Percentiles rank a stretch among this genome's conserved stretches.
These are phyloP conservation scores for Hypoxylon sp. DNA, from an alignment of 2,329 filamentous ascomycete genomes.

Conservation along the genomic window DNA sequence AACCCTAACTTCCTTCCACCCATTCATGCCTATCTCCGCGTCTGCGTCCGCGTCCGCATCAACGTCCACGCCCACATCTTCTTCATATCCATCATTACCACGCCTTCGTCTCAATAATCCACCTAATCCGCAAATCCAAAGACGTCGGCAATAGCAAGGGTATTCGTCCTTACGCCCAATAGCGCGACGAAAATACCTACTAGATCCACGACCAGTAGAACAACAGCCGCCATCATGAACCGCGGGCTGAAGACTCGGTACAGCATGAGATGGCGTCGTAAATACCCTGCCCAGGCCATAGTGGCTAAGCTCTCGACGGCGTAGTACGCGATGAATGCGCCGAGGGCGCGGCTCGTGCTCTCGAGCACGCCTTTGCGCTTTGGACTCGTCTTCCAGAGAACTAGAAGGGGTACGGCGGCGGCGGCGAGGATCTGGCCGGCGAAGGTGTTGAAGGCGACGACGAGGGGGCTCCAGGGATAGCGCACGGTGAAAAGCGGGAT, in stretches of 20 bases:
- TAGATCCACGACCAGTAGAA: constrained; percentile 83
- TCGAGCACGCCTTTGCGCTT: constrained; percentile 79
- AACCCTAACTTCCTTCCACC: constrained; percentile 1
- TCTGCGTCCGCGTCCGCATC: not conserved
- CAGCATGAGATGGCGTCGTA: constrained; percentile 94
- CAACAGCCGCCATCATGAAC: constrained; percentile 84
- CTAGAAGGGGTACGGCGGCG: constrained; percentile 82
- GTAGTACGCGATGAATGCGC: constrained; percentile 84
- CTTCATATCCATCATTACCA: not conserved
- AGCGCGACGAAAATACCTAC: constrained; percentile 80
- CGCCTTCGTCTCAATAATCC: not conserved
- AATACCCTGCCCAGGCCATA: constrained; percentile 89
- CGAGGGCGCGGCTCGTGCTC: constrained; percentile 78
- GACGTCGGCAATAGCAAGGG: constrained; percentile 83
- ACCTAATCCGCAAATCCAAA: constrained; percentile 81
- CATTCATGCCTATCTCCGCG: not conserved
- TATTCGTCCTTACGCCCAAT: constrained; percentile 81
- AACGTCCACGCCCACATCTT: not conserved
- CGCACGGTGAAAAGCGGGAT: constrained; percentile 85
- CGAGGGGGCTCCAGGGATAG: constrained; percentile 90
- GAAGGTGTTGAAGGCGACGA: constrained; percentile 89
- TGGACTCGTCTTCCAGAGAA: constrained; percentile 90
- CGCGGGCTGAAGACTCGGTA: constrained; percentile 93
- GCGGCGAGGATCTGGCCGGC: constrained; percentile 89
- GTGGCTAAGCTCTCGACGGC: constrained; percentile 87